Base-by-base conservation (phyloP, 768 basidiomycete genomes). In the Leccinum arenicola region DNA sequence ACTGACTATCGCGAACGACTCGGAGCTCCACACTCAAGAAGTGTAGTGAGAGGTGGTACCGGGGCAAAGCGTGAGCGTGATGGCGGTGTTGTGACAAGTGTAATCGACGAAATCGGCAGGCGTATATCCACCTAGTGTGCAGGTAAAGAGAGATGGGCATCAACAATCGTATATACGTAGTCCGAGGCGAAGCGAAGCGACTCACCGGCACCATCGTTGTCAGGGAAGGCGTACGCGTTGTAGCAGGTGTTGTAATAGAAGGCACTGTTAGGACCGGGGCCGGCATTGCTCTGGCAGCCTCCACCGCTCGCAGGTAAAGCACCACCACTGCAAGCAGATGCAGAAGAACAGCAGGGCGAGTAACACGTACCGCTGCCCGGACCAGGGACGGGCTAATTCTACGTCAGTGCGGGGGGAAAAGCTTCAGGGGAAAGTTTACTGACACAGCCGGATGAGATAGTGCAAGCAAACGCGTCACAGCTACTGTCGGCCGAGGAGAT, bases 161-260 rank as follows among this genome's bases (percentile, higher is more conserved):
- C 10, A 69, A 17, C n/a, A 52, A 5, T 38, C 21, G 2, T 6
- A 14, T 19, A 19, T 6, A 38, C 15, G 40, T n/a, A 31, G 10
- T 19, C 2, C 1, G 14, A 47, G 15, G 21, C n/a, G 6, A 25
- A 21, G 6, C 7, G 29, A 61, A 68, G 8, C 25, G 48, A 49
- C 48, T 54, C 52, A 74, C 70, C 0, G 3, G 70, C 38, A 19
- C 72, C 72, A 17, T 74, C 72, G 40, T 72, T 72, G 60, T 72
- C 72, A 21, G 70, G 70, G 66, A 72, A 72, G 23, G 70, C 70
- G 10, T 74, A 74, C 31, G 72, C 70, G 21, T 74, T 72, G 59
- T 52, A 60, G 57, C 70, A 74, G 4, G 61, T 61, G 27, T 29
- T 3, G 21, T 74, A 64, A 57, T 70, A 73, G 68, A 72, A 72